These are phyloP conservation scores for Ganoderma lingzhi DNA, from an alignment of 1,284 basidiomycete genomes.

Conservation along the genomic window DNA sequence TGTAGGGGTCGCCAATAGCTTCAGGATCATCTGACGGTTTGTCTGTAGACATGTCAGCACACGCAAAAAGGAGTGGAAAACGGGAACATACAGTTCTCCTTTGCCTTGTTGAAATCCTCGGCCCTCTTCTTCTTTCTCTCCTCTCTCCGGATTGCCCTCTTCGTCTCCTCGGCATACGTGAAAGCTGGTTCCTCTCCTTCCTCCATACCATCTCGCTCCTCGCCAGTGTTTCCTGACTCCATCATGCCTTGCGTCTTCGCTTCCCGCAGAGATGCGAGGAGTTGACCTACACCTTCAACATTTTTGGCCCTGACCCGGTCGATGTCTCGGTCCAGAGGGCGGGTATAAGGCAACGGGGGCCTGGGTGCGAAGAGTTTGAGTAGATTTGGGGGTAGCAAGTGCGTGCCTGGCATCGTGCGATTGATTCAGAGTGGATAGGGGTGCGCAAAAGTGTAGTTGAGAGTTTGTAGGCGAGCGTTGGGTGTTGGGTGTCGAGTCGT, in stretches of 20 bases:
- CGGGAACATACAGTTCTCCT: slow-evolving; percentile 78
- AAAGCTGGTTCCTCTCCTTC: slow-evolving; percentile 83
- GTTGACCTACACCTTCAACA: slow-evolving; percentile 75
- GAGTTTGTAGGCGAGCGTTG: background rate
- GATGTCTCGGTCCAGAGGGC: slow-evolving; percentile 86
- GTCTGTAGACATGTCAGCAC: slow-evolving; percentile 56
- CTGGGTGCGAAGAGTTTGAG: slow-evolving; percentile 95
- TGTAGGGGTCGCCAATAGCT: slow-evolving; percentile 97
- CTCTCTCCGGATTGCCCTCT: slow-evolving; percentile 80
- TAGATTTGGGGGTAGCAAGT: slow-evolving; percentile 92
- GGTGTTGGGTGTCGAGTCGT: slow-evolving; percentile 15
- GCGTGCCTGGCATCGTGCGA: slow-evolving; percentile 77
- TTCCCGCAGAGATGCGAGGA: slow-evolving; percentile 81
- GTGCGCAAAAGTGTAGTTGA: slow-evolving; percentile 6
- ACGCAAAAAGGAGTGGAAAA: slow-evolving; percentile 5
- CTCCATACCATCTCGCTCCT: slow-evolving; percentile 70
- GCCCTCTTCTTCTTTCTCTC: slow-evolving; percentile 81
- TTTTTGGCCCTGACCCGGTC: slow-evolving; percentile 76
- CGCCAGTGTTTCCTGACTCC: slow-evolving; percentile 47
- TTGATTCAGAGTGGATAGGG: background rate
- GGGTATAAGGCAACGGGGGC: slow-evolving; percentile 84
- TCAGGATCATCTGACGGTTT: slow-evolving; percentile 92
- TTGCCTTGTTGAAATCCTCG: slow-evolving; percentile 83
- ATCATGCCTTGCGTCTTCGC: slow-evolving; percentile 76
- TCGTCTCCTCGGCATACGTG: slow-evolving; percentile 81